Base-by-base conservation (phyloP, 2,329 filamentous ascomycete genomes). In the Lasiodiplodia hormozganensis region DNA sequence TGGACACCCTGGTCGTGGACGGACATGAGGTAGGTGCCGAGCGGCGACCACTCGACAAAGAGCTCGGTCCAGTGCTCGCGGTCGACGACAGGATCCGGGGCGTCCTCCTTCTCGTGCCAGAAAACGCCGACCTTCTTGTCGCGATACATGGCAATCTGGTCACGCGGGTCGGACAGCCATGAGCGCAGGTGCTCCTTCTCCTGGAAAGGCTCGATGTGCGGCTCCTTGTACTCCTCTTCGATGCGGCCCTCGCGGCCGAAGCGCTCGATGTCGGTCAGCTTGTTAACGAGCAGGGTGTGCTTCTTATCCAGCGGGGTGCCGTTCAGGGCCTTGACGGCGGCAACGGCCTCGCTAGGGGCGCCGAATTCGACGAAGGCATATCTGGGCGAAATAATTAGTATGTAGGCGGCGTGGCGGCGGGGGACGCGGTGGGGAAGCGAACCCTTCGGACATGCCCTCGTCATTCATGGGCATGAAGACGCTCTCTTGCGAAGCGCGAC, bases 311-410 rank as follows among this genome's bases (percentile, higher is more conserved):
- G 91, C 54, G 95, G 88, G 6, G 92, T 90, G 76, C 89, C 88
- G 81, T 99, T 90, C 69, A 99, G 90, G 76, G 92, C 89, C 81
- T 97, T 94, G 74, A 94, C 93, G 68, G 95, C 96, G 66, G 92
- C 92, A 68, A 92, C 87, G 34, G 96, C 96, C 84, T 98, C 94
- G 77, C 91, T 93, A 68, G 96, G 87, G 14, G 94, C 94, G 71
- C 93, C 91, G 82, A 95, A 99, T 81, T 99, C 96, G 76, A 99
- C 94, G 78, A 99, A 99, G 69, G 96, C 96, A 78, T 96, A 99
- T 72, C 94, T 97, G 74, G 47, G 74, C 49, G 71, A 47, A 60
- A 68, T 58, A 43, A 51, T 43, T 49, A 43, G 40, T n/a, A 10
- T 18, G 62, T 51, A 67, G 31, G 43, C 43, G 25, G 51, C 31